Evolutionary conservation across 2,329 filamentous ascomycete species (phyloP), one percentile per base, ranked within the genome.

Genomic region (Cyphellophora europaea): DNA sequence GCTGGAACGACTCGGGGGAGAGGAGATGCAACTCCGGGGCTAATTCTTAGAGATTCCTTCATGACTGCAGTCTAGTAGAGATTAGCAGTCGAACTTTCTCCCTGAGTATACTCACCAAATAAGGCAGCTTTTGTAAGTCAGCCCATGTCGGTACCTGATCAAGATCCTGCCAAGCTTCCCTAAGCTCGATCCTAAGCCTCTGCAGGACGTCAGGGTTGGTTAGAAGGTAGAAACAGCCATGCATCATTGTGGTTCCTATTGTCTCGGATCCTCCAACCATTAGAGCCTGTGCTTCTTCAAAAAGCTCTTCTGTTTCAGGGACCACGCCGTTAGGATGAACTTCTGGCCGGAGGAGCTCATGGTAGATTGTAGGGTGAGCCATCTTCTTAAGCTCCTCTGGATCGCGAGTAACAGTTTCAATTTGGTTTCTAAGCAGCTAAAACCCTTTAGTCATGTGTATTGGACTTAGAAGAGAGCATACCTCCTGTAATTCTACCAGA

Each of bases 181-280:
- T 21, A 4, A 70, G 42, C 40, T 69, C 66, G 2, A 39, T 38
- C 31, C 59, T 56, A 5, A 69, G 44, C 30, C 48, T 55, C 11
- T 52, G 33, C 21, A 59, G 38, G 11, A 56, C 44, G 1, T 47
- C 40, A 0, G 56, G 55, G 2, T 54, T 41, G 17, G 57, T 49
- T 3, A 67, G 49, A 16, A 69, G 36, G 32, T 66, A 51, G 38
- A 56, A 66, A 2, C 53, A 53, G 1, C 62, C 65, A 6, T 61
- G 43, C 51, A 59, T 61, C 5, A 65, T 42, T 2, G 62, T 54
- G 27, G 59, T 61, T 1, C 56, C 64, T 5, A 58, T 56, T 0
- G 65, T 68, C 37, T 69, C 63, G 10, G 55, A 55, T 11, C 65
- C 67, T 5, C 56, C 66, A 42, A 67, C 67, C 42, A 69, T 53